Conservation (phyloP, 352 stramenopile species). For the Phytophthora nicotianae region DNA sequence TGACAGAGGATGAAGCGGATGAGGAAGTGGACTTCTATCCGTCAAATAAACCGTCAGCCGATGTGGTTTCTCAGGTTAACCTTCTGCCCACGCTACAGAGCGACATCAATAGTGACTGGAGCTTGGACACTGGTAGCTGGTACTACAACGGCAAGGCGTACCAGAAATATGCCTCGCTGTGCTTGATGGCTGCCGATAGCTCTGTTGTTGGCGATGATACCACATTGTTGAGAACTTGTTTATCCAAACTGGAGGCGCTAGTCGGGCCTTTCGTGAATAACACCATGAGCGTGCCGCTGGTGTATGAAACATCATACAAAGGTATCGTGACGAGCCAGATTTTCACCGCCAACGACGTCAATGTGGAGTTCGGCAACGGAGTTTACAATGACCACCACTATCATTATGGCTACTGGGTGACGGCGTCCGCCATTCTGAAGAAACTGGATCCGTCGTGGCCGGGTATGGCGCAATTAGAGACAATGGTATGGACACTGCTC, state of each 20-base stretch:
- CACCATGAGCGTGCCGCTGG: constrained; percentile 32
- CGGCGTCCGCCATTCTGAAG: constrained; percentile 51
- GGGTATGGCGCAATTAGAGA: constrained; percentile 45
- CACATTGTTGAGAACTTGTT: constrained; percentile 27
- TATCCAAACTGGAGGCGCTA: constrained; percentile 18
- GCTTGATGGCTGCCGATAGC: constrained; percentile 51
- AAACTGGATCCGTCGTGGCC: constrained; percentile 55
- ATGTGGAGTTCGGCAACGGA: constrained; percentile 63
- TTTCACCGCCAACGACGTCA: constrained; percentile 42
- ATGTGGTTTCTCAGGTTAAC: constrained; percentile 14
- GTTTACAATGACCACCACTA: constrained; percentile 83
- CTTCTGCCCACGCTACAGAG: constrained; percentile 33
- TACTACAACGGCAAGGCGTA: constrained; percentile 67
- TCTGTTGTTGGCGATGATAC: constrained; percentile 47
- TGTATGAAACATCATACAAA: constrained; percentile 63
- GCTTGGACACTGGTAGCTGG: constrained; percentile 47
- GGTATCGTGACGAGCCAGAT: constrained; percentile 44
- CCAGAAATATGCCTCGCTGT: constrained; percentile 73
- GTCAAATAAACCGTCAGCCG: constrained; percentile 20
- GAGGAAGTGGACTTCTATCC: constrained; percentile 54
- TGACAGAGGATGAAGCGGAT: constrained; percentile 43
- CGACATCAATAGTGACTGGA: constrained; percentile 57
- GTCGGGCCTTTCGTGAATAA: constrained; percentile 56
- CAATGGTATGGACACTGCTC: constrained; percentile 52
- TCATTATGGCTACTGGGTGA: constrained; percentile 80